Conservation (phyloP, 306 rosid species). For the Cucumis hystrix region DNA sequence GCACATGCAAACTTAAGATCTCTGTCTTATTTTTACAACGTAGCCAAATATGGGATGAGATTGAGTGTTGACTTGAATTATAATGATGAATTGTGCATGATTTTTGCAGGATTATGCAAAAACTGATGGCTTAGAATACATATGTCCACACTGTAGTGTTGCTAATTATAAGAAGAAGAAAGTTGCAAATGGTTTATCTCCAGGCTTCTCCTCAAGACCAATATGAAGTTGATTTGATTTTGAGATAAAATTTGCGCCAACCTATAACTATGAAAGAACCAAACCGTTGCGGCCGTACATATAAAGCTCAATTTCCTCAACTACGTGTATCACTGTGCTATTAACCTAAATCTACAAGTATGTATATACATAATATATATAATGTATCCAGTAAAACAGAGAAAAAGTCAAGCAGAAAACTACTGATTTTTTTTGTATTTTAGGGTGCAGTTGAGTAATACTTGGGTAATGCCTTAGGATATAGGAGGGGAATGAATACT, state of each 20-base stretch:
- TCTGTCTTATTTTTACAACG: not conserved
- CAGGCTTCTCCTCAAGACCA: slow-evolving; percentile 27
- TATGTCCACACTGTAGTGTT: slow-evolving; percentile 91
- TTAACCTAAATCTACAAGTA: not conserved
- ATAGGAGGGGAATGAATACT: not conserved
- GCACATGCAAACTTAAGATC: not conserved
- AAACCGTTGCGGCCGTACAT: not conserved
- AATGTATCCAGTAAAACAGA: not conserved
- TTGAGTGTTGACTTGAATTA: not conserved
- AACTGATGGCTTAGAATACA: slow-evolving; percentile 95
- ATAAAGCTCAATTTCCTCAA: not conserved
- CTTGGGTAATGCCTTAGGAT: not conserved
- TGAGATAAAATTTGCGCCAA: not conserved
- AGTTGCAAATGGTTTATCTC: slow-evolving; percentile 54
- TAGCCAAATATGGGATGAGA: not conserved
- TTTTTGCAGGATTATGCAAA: slow-evolving; percentile 88
- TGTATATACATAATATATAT: not conserved
- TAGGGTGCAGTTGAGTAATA: not conserved
- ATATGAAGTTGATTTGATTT: not conserved
- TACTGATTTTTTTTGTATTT: not conserved
- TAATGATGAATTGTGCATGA: slow-evolving; percentile 6
- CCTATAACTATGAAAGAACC: not conserved
- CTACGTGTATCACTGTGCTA: not conserved
- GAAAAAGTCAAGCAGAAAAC: not conserved
- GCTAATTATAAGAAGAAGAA: slow-evolving; percentile 84